Evolutionary conservation across 2,329 filamentous ascomycete genomes (phyloP).

Genomic region (Aspergillus ibericus): DNA sequence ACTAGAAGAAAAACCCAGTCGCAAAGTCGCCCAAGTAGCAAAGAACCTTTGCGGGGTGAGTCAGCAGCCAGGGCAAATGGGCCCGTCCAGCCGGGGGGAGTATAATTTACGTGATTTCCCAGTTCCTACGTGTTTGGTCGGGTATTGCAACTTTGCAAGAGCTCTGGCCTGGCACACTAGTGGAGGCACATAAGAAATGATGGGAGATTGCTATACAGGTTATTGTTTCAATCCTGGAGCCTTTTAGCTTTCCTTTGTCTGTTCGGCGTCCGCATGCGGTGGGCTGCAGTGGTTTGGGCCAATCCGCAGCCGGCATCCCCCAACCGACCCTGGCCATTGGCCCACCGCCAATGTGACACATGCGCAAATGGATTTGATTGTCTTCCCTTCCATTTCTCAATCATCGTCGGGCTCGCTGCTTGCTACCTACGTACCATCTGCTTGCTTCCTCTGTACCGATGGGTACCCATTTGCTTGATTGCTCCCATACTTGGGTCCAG

Average conservation of each 20-base stretch:
- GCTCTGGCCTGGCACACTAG: neutral
- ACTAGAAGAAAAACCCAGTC: too few relatives aligned
- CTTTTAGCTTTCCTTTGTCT: conserved; percentile 37
- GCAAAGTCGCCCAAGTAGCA: neutral
- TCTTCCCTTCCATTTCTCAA: neutral
- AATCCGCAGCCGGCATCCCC: neutral
- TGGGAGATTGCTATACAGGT: conserved; percentile 1
- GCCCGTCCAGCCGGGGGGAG: conserved; percentile 7
- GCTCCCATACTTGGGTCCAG: neutral
- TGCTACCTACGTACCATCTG: neutral
- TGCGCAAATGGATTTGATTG: conserved; percentile 5
- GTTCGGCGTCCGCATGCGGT: conserved; percentile 29
- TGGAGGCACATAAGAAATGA: too few relatives aligned
- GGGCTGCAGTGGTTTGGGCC: conserved; percentile 12
- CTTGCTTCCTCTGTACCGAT: neutral
- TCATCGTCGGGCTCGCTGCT: neutral
- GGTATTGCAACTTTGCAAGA: too few relatives aligned
- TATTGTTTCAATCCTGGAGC: conserved; percentile 14
- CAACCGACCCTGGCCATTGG: neutral
- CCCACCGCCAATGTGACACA: conserved; percentile 6
- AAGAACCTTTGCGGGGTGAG: neutral
- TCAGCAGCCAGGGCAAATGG: conserved; percentile 2
- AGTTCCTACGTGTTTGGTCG: too few relatives aligned
- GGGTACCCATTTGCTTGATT: neutral
- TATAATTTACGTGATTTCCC: too few relatives aligned